Evolutionary conservation across 2,329 filamentous ascomycete genomes (phyloP), one percentile per base, ranked within the genome.

Genomic region (Chalaropsis thielavioides): DNA sequence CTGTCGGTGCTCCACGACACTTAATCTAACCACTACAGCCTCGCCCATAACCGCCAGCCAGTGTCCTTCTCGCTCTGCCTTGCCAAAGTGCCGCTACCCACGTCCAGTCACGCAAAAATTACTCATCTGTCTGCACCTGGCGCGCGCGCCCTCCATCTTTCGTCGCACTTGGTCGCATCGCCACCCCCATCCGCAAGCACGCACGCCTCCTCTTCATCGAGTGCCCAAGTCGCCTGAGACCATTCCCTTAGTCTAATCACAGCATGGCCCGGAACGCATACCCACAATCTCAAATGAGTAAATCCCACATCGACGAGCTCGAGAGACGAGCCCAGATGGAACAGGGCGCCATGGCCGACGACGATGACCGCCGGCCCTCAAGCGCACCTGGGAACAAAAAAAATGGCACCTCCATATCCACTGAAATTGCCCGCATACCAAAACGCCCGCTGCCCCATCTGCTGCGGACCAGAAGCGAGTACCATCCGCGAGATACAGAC

Each of bases 381-480:
- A 81, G 75, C 66, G 79, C 77, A 4, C 78, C 79, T 0, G 76
- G 75, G 19, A 75, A 75, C 64, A 76, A 78, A 56, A 74, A 75
- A 68, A 73, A 72, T 66, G 62, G 69, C 15, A 64, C 67, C 43
- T 64, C 69, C 56, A 71, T 71, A 22, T 67, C 69, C 6, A 70
- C 68, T 65, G 73, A 75, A 35, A 71, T 76, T 65, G 69, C 73
- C 22, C 72, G 74, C 35, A 72, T 73, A 13, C 73, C 75, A 59
- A 74, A 72, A 67, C 69, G 74, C 38, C 72, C 71, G 63, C 83
- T 83, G 69, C 80, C 81, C 31, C 74, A 75, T n/a, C 74, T 85
- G 19, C 70, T 79, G 62, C 78, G 82, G 63, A 83, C 82, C 66
- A 82, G 80, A 74, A 84, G 81, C 72, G 82, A 85, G 69, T 79